A percentile compares a stretch with the other conserved stretches of the same genome.
Evolutionary conservation across 2,329 filamentous ascomycete genomes (phyloP).

Genomic region (Apiospora rasikravindrae): DNA sequence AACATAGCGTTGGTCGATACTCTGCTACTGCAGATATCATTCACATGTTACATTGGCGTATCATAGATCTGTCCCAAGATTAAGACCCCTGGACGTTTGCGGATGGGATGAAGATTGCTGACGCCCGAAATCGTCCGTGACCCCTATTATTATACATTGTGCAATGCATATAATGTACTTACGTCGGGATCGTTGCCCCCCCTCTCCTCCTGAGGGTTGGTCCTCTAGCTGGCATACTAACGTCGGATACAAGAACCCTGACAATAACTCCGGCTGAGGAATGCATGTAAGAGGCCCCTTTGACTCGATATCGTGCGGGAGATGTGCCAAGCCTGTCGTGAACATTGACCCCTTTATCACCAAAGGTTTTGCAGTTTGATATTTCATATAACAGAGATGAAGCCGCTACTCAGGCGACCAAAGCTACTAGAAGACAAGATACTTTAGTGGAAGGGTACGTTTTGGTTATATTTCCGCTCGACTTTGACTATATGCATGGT

Average conservation of each 20-base stretch:
- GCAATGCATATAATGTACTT: neutral
- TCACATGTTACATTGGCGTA: too few species aligned
- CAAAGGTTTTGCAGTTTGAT: neutral
- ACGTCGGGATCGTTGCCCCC: too few species aligned
- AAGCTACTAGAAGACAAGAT: neutral
- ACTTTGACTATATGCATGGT: slow-evolving; percentile 8
- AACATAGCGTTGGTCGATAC: neutral
- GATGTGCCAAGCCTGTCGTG: neutral
- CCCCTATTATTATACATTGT: neutral
- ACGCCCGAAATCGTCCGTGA: too few species aligned
- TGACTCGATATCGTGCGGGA: neutral
- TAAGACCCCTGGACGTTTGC: too few species aligned
- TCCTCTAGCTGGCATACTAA: too few species aligned
- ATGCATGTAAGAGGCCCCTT: neutral
- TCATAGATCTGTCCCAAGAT: neutral
- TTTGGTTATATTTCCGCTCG: neutral
- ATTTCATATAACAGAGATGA: neutral
- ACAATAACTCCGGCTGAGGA: neutral
- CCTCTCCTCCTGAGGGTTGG: too few species aligned
- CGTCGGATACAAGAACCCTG: neutral
- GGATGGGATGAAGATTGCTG: neutral
- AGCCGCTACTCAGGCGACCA: neutral
- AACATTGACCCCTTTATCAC: too few species aligned
- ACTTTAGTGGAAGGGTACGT: neutral
- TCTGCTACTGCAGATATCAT: neutral